Evolutionary conservation across 2,329 filamentous ascomycete genomes (phyloP).

Genomic region (Exophiala calicioides): DNA sequence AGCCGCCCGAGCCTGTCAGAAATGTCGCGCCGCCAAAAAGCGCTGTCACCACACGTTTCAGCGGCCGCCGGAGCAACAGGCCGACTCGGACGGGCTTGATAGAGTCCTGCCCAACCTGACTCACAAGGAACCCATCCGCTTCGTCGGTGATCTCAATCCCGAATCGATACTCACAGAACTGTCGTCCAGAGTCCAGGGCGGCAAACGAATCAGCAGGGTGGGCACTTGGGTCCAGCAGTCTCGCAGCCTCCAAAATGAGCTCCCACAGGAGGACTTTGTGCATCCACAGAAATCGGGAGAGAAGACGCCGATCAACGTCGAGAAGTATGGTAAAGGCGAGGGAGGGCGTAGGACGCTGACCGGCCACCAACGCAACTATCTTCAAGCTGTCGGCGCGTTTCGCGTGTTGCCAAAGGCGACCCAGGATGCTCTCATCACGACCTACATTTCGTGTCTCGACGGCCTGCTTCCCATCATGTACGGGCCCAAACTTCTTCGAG

Average conservation of each 20-base stretch:
- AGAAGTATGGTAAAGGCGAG: conserved; percentile 31
- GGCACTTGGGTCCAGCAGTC: conserved; percentile 32
- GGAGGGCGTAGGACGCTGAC: conserved; percentile 30
- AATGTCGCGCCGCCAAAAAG: conserved; percentile 32
- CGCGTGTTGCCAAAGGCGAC: conserved; percentile 37
- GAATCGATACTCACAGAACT: conserved; percentile 40
- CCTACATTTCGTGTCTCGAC: conserved; percentile 42
- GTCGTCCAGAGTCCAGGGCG: conserved; percentile 22
- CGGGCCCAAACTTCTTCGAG: conserved; percentile 31
- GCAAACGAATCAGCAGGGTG: conserved; percentile 27
- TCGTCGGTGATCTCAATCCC: conserved; percentile 45
- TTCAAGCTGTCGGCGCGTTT: conserved; percentile 31
- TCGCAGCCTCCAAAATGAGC: conserved; percentile 17
- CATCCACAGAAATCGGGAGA: conserved; percentile 22
- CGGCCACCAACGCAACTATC: conserved; percentile 31
- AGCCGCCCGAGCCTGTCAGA: conserved; percentile 29
- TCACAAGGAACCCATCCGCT: conserved; percentile 35
- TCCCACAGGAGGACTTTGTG: conserved; percentile 19
- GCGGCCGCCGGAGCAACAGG: conserved; percentile 28
- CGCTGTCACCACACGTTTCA: conserved; percentile 33
- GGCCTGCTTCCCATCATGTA: conserved; percentile 42
- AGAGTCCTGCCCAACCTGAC: conserved; percentile 29
- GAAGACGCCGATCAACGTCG: conserved; percentile 30
- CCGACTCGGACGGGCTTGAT: conserved; percentile 28
- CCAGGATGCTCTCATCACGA: conserved; percentile 35